Base-by-base conservation (phyloP, 768 basidiomycete species). In the Podaxis sp. region DNA sequence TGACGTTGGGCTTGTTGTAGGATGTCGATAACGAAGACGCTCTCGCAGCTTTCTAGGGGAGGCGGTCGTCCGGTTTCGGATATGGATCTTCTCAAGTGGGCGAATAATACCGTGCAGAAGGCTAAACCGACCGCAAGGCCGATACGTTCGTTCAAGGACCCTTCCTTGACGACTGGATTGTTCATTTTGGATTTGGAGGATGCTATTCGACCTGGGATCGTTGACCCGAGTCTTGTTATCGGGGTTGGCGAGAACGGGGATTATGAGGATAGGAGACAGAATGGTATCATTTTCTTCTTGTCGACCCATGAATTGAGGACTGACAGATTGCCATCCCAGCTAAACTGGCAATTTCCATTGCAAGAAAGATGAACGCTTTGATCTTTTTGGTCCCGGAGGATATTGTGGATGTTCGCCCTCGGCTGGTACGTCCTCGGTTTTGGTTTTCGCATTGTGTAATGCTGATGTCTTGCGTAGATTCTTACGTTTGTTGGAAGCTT, bases 371-470 rank as follows among this genome's bases (percentile, higher is more conserved):
- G 89, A 93, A 94, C 58, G 93, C 93, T 4, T 75, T 97, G 68
- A 98, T 98, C 69, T 98, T 98, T 83, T 77, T 98, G 63, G 96
- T 98, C 0, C 95, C 96, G 0, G 96, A 98, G 71, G 95, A 95
- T 75, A 95, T 98, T 68, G 94, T 98, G 38, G 96, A 98, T 73
- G 84, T 98, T 64, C 88, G 96, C 47, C 87, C 94, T 36, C 87
- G 93, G 63, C 81, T 97, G 73, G 94, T 96, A 72, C 43, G 91
- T 81, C 19, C 38, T 29, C 61, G 25, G 27, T 24, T 40, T 55
- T 15, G 53, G 19, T 55, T 63, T 1, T 41, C 33, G 41, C 8
- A n/a, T n/a, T 38, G 17, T 25, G n/a, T 25, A 36, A 17, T 29
- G 29, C 3, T 49, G 13, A 22, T 33, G 4, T 29, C 41, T 9